phyloP scores from a whole-genome alignment of 1,284 basidiomycete species.

The Melanopsichium pennsylvanicum region DNA sequence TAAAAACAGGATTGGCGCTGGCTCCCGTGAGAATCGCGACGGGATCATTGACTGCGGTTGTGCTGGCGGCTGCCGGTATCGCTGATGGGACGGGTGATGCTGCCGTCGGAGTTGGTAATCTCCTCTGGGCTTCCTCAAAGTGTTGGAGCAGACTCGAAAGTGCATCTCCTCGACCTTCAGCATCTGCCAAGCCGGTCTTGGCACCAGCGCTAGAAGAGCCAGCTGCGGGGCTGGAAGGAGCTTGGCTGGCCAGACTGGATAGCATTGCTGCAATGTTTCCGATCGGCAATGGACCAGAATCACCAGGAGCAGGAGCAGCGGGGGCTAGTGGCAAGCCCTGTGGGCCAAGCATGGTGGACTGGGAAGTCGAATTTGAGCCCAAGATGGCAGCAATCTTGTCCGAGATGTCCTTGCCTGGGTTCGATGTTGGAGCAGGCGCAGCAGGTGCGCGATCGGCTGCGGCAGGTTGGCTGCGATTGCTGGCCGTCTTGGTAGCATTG shows the following conservation, averaged over 20 bases:
- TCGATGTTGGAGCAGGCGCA: not conserved
- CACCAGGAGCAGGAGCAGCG: conserved; percentile 12
- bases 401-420: conserved; percentile 33
- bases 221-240: not conserved
- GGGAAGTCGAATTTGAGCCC: conserved; percentile 27
- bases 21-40: conserved; percentile 42
- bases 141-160: conserved; percentile 36
- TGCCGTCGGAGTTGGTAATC: conserved; percentile 7
- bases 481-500: not conserved
- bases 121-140: conserved; percentile 37
- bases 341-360: conserved; percentile 41
- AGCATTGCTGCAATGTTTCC: conserved; percentile 44
- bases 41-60: conserved; percentile 18
- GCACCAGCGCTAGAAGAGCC: conserved; percentile 2
- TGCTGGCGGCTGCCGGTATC: not conserved
- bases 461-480: not conserved
- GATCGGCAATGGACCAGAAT: conserved; percentile 9
- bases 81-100: conserved; percentile 6
- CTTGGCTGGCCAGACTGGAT: conserved; percentile 19
- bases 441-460: conserved; percentile 6
- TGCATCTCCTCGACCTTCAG: conserved; percentile 7
- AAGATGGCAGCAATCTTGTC: conserved; percentile 44
- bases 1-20: conserved; percentile 38
- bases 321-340: conserved; percentile 41
- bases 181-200: conserved; percentile 3